Conservation (phyloP, 2,329 filamentous ascomycete species). For the Calonectria crousiana region DNA sequence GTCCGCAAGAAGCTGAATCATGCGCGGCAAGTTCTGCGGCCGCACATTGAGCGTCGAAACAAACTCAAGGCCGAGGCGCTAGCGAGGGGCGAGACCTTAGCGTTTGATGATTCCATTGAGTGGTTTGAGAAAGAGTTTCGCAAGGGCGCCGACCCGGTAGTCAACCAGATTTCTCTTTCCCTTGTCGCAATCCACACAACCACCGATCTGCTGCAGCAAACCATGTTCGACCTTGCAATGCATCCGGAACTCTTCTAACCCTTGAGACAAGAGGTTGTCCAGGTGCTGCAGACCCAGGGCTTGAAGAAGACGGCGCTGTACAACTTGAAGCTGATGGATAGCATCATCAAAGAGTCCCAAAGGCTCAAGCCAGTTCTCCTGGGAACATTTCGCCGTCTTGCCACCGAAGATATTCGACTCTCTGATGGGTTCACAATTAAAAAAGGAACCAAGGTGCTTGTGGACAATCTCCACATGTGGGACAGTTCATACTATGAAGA, state of each 20-base stretch:
- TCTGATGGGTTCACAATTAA: not conserved
- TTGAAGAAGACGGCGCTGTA: conserved; percentile 2
- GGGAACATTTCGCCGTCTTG: not conserved
- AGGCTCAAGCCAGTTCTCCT: not conserved
- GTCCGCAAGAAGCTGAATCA: not conserved
- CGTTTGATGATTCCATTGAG: not conserved
- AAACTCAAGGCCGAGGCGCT: not conserved
- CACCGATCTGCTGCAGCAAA: not conserved
- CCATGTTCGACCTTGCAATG: not conserved
- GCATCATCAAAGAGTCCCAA: not conserved
- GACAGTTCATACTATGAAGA: not conserved
- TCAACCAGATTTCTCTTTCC: not conserved
- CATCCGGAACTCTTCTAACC: not conserved
- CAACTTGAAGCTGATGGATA: not conserved
- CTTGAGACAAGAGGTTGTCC: not conserved
- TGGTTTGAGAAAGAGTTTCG: not conserved
- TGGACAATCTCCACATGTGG: conserved; percentile 3
- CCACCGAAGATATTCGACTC: not conserved
- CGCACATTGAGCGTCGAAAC: not conserved
- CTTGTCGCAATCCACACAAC: not conserved
- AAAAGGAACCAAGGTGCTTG: not conserved
- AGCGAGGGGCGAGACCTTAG: not conserved
- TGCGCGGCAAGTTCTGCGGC: not conserved
- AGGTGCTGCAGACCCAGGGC: not conserved
- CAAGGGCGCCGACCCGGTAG: not conserved